phyloP scores from a whole-genome alignment of 352 stramenopile genomes.

The Vaucheria bursata region DNA sequence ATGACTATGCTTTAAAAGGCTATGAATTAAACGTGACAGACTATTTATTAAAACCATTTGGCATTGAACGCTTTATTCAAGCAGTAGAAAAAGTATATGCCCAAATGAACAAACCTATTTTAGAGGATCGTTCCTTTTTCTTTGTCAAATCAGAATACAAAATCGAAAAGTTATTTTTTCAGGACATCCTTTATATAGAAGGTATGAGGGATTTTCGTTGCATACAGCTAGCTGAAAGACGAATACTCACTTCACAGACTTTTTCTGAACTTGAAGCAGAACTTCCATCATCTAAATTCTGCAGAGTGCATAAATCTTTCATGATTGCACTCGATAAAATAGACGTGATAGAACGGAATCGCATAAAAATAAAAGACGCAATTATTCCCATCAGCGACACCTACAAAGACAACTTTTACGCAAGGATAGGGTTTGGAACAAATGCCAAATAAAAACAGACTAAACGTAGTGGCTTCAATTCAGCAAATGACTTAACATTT shows the following conservation, averaged over 20 bases:
- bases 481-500: too few species aligned
- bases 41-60: conserved; percentile 2
- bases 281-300: not conserved
- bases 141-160: not conserved
- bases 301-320: not conserved
- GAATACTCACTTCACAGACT: not conserved
- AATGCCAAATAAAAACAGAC: too few species aligned
- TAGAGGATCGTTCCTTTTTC: not conserved
- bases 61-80: not conserved
- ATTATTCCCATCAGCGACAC: not conserved
- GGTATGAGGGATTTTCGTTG: not conserved
- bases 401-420: too few species aligned
- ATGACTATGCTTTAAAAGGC: not conserved
- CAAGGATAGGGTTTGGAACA: too few species aligned
- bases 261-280: not conserved
- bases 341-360: not conserved
- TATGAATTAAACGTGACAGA: not conserved
- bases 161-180: not conserved
- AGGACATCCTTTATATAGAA: conserved; percentile 1
- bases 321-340: not conserved
- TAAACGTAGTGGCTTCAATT: too few species aligned
- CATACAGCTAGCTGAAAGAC: not conserved
- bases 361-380: not conserved
- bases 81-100: not conserved
- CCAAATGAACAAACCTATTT: not conserved